Base-by-base conservation (phyloP, 805 yeast genomes). In the Starmerella powellii region DNA sequence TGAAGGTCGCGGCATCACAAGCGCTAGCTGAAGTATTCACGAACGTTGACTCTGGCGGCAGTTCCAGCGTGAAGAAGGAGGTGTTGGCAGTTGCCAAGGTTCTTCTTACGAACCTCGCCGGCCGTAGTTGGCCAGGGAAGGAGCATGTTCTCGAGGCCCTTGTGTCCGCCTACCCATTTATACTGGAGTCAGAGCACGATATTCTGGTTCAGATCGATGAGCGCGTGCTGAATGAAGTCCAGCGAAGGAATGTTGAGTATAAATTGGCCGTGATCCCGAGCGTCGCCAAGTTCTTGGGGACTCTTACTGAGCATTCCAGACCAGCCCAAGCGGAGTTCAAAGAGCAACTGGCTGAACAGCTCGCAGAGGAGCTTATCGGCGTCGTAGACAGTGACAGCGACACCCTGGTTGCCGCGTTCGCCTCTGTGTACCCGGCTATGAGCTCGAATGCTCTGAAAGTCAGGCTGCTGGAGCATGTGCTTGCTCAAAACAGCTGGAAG, bases 101-200 rank as follows among this genome's bases (percentile, higher is more conserved):
- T 15, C 68, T 85, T 35, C 56, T 81, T 15, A 69, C 68, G 23
- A 74, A 93, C 0, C 67, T 77, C 42, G 66, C 69, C 42, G 95
- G 95, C 1, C 73, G 93, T 46, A 72, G 88, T 8, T 88, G 95
- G 91, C 68, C 70, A 13, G 97, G 96, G 5, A 88, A 88, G 54
- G 95, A 86, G 51, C 60, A 67, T 23, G 70, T 91, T 1, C 63
- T 85, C 16, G 75, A 74, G 29, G 82, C 95, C 0, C 62, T 87
- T 41, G 80, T 82, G 0, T 61, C 73, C 1, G 65, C 81, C 8
- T 43, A 37, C 30, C 3, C 26, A 56, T 78, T 0, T 54, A 75
- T 8, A 60, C 65, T 36, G 52, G 50, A 0, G 63, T 19, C 10
- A 15, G 23, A 23, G 3, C 56, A 34, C 50, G 77, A 12, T 17